Evolutionary conservation across 192 early-diverging fungal genomes (phyloP).

Genomic region (Dissophora globulifera): DNA sequence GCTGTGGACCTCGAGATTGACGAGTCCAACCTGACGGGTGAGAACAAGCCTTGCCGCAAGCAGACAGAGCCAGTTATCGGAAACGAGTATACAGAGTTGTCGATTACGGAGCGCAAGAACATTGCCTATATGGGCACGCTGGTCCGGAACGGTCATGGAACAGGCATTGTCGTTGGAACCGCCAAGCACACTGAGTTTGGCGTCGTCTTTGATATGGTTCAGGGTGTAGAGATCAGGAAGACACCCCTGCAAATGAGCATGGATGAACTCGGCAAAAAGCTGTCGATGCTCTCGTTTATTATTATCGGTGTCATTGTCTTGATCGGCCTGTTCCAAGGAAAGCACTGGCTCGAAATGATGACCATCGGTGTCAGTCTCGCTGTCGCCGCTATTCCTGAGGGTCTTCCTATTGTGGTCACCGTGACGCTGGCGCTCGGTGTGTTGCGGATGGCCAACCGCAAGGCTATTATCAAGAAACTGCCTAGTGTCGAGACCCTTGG

Average conservation of each 20-base stretch:
- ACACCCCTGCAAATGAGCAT: constrained; percentile 95
- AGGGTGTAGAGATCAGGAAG: constrained; percentile 89
- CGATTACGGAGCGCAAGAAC: constrained; percentile 81
- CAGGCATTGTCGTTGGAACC: constrained; percentile 90
- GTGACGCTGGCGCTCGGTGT: constrained; percentile 96
- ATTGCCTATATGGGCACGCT: constrained; percentile 97
- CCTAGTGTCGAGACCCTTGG: constrained; percentile 95
- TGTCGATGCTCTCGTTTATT: constrained; percentile 86
- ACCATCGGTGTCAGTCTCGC: constrained; percentile 94
- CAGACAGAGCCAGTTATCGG: constrained; percentile 60
- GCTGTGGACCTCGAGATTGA: constrained; percentile 90
- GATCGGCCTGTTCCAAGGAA: constrained; percentile 88
- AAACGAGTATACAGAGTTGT: constrained; percentile 60
- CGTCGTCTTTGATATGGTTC: constrained; percentile 93
- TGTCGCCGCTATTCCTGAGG: constrained; percentile 98
- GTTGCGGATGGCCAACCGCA: constrained; percentile 89
- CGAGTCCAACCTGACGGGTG: constrained; percentile 90
- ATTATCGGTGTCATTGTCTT: constrained; percentile 87
- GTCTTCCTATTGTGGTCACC: constrained; percentile 96
- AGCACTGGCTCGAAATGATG: constrained; percentile 95
- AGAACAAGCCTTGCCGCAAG: constrained; percentile 85
- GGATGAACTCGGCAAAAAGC: constrained; percentile 91
- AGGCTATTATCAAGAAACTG: constrained; percentile 95
- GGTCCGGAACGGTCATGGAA: constrained; percentile 86
- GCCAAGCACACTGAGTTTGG: constrained; percentile 95